Conservation (phyloP, 108 stramenopile species). For the Cyclotella cryptica region DNA sequence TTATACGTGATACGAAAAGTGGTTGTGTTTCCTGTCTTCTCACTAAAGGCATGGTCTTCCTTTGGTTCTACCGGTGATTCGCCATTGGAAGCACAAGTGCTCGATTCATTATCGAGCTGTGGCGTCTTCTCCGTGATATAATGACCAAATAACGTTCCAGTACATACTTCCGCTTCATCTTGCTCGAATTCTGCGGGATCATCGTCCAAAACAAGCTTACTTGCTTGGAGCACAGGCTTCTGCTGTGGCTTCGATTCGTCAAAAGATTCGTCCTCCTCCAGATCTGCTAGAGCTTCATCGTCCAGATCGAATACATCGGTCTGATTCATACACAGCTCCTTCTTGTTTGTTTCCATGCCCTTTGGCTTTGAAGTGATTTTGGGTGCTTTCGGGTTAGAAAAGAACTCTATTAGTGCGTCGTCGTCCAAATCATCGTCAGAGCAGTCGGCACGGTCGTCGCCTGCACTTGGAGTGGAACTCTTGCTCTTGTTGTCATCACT, state of each 20-base stretch:
- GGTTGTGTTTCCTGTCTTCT: conserved; percentile 12
- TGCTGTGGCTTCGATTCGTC: neutral
- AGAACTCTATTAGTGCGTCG: conserved; percentile 23
- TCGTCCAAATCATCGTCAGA: conserved; percentile 20
- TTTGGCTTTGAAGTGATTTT: neutral
- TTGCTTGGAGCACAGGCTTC: neutral
- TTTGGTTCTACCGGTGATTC: neutral
- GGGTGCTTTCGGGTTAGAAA: conserved; percentile 4
- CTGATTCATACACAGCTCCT: neutral
- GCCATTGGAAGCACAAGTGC: neutral
- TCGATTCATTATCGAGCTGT: neutral
- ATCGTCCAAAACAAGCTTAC: neutral
- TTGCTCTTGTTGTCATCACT: neutral
- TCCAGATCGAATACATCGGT: conserved; percentile 19
- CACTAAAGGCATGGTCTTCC: neutral
- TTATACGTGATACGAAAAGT: conserved; percentile 43
- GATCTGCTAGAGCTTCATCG: conserved; percentile 33
- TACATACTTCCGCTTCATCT: neutral
- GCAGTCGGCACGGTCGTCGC: neutral
- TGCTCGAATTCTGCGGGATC: no score
- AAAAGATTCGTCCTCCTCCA: conserved; percentile 20
- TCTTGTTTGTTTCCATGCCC: neutral
- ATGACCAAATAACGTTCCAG: neutral
- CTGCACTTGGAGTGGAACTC: neutral
- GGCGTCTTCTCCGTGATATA: neutral